Evolutionary conservation across 768 basidiomycete species (phyloP).

Genomic region (Suillus paluster): DNA sequence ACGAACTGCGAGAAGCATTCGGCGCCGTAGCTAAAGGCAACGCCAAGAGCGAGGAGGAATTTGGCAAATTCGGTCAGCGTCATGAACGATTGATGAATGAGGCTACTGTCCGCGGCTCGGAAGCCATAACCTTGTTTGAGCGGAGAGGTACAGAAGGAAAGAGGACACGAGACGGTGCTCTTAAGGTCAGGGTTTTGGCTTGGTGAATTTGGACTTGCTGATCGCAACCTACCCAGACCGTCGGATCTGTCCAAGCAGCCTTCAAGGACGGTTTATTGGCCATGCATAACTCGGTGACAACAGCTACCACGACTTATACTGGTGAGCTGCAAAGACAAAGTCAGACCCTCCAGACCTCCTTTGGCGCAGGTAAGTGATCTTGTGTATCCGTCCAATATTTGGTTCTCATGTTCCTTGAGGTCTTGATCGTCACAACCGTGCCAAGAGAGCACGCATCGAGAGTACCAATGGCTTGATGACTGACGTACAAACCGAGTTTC

Average conservation of each 20-base stretch:
- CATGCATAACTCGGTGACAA: conserved; percentile 49
- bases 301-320: conserved; percentile 55
- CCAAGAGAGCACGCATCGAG: conserved; percentile 73
- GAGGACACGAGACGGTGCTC: conserved; percentile 57
- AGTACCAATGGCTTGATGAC: conserved; percentile 52
- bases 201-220: conserved; percentile 12
- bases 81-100: conserved; percentile 52
- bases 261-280: conserved; percentile 47
- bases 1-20: conserved; percentile 63
- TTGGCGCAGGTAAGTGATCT: conserved; percentile 23
- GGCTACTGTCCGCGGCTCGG: conserved; percentile 45
- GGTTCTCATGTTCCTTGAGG: conserved; percentile 38
- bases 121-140: conserved; percentile 46
- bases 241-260: conserved; percentile 42
- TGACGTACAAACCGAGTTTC: conserved; percentile 57
- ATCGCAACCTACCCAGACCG: conserved; percentile 39
- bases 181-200: conserved; percentile 51
- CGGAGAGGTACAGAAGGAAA: conserved; percentile 54
- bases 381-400: conserved; percentile 13
- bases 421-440: conserved; percentile 61
- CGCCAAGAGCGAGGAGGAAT: conserved; percentile 52
- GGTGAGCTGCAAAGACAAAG: conserved; percentile 54
- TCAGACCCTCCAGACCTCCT: conserved; percentile 47
- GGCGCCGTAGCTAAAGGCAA: conserved; percentile 59
- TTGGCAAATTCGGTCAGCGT: conserved; percentile 50